A percentile compares a stretch with the other conserved stretches of the same genome.
Conservation (phyloP, 2,329 filamentous ascomycete genomes). For the Fusarium sterilihyphosum region DNA sequence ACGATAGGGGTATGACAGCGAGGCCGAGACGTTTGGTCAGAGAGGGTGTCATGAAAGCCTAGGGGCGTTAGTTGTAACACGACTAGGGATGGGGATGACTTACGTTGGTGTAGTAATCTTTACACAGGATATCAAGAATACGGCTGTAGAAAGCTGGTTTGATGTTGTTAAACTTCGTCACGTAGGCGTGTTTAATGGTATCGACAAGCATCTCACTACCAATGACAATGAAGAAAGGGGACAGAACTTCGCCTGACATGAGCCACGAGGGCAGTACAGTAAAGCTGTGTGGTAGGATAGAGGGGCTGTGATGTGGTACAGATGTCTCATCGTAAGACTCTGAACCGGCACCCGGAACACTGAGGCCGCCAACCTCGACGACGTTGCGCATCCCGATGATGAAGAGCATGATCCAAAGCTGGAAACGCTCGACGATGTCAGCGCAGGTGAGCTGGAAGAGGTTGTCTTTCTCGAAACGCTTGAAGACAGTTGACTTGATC, state of each 20-base stretch:
- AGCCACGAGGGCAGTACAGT: conserved; percentile 85
- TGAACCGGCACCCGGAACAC: conserved; percentile 64
- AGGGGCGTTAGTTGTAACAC: conserved; percentile 15
- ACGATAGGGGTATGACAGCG: conserved; percentile 91
- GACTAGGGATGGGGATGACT: conserved; percentile 43
- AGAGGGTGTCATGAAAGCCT: conserved; percentile 91
- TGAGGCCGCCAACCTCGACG: conserved; percentile 91
- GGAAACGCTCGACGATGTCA: conserved; percentile 96
- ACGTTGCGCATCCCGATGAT: conserved; percentile 97
- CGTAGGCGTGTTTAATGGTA: conserved; percentile 96
- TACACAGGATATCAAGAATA: conserved; percentile 92
- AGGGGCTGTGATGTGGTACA: conserved; percentile 71
- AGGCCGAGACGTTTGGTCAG: conserved; percentile 89
- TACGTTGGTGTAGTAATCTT: conserved; percentile 97
- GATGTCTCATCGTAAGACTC: conserved; percentile 61
- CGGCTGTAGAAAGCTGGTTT: conserved; percentile 89
- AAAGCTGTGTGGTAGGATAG: conserved; percentile 89
- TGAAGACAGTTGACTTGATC: conserved; percentile 98
- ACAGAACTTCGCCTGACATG: conserved; percentile 83
- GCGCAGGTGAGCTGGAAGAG: conserved; percentile 96
- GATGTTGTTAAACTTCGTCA: conserved; percentile 98
- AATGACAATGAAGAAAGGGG: conserved; percentile 92
- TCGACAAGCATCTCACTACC: conserved; percentile 98
- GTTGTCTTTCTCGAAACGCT: conserved; percentile 98
- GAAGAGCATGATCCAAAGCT: conserved; percentile 95